Percentiles rank a stretch among this genome's conserved stretches.
phyloP scores from a whole-genome alignment of 202 grass and related monocot genomes.

The Carex sylvatica region DNA sequence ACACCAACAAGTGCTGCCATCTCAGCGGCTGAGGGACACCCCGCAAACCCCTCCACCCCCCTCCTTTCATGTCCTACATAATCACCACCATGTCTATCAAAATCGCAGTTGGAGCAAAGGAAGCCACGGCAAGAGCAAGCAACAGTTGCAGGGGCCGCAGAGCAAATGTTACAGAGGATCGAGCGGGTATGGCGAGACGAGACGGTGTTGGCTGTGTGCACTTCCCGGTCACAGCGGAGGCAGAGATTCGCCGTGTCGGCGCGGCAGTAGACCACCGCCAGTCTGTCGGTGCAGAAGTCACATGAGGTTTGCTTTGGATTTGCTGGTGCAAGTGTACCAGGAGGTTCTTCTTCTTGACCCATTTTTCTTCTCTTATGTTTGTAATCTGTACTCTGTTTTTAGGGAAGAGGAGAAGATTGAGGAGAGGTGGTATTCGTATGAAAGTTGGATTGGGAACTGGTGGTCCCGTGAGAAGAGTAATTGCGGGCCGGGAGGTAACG shows the following conservation, averaged over 20 bases:
- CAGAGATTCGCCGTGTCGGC: constrained; percentile 67
- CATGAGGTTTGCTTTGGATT: constrained; percentile 23
- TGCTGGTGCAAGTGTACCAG: not conserved
- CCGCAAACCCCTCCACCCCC: constrained; percentile 53
- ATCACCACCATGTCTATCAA: constrained; percentile 31
- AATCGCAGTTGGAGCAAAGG: constrained; percentile 72
- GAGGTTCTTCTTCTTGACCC: constrained; percentile 10
- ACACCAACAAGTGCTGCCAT: constrained; percentile 42
- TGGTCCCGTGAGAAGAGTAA: not conserved
- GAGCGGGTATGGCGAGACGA: constrained; percentile 59
- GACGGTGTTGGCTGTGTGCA: constrained; percentile 73
- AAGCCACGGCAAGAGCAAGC: constrained; percentile 24
- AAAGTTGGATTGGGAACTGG: not conserved
- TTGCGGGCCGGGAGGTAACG: not conserved
- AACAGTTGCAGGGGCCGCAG: constrained; percentile 30
- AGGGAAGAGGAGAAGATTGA: not conserved
- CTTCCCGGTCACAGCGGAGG: constrained; percentile 65
- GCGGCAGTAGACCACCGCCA: constrained; percentile 62
- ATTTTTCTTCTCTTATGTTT: not conserved
- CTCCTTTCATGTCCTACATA: constrained; percentile 26
- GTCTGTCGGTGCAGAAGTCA: constrained; percentile 45
- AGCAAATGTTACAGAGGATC: constrained; percentile 66
- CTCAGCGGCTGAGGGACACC: constrained; percentile 50
- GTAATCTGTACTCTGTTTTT: not conserved
- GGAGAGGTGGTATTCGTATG: not conserved